These are phyloP conservation scores for Clarireedia homoeocarpa DNA, from an alignment of 2,329 filamentous ascomycete species.

Conservation along the genomic window DNA sequence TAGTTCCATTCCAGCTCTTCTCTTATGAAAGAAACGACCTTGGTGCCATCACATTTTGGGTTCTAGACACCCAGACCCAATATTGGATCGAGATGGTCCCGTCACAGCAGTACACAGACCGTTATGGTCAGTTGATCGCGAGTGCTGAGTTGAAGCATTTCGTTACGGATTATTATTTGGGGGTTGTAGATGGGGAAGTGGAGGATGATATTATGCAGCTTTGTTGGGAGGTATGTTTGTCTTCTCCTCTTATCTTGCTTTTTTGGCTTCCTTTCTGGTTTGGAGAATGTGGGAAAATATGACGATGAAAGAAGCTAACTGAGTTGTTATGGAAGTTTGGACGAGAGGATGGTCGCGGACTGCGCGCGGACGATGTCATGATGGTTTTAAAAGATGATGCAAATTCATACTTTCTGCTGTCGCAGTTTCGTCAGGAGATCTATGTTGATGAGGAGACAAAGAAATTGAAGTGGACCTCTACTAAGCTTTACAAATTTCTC, in stretches of 20 bases:
- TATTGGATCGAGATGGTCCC: constrained; percentile 2
- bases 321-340: not conserved
- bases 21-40: constrained; percentile 7
- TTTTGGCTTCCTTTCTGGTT: not conserved
- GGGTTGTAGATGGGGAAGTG: not conserved
- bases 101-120: constrained; percentile 3
- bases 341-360: constrained; percentile 4
- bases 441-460: not conserved
- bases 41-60: constrained; percentile 3
- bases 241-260: not conserved
- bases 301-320: not conserved
- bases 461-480: not conserved
- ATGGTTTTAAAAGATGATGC: constrained; percentile 3
- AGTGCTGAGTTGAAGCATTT: constrained; percentile 9
- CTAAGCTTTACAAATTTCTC: not conserved
- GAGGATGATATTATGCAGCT: constrained; percentile 1
- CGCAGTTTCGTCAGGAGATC: not conserved
- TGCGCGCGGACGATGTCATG: not conserved
- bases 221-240: constrained; percentile 6
- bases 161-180: constrained; percentile 7
- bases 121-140: constrained; percentile 1
- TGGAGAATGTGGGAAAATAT: too few species aligned
- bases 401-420: constrained; percentile 5
- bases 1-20: not conserved
- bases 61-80: constrained; percentile 1